Conservation (phyloP, 768 basidiomycete genomes). For the Tubosaeta sp. region DNA sequence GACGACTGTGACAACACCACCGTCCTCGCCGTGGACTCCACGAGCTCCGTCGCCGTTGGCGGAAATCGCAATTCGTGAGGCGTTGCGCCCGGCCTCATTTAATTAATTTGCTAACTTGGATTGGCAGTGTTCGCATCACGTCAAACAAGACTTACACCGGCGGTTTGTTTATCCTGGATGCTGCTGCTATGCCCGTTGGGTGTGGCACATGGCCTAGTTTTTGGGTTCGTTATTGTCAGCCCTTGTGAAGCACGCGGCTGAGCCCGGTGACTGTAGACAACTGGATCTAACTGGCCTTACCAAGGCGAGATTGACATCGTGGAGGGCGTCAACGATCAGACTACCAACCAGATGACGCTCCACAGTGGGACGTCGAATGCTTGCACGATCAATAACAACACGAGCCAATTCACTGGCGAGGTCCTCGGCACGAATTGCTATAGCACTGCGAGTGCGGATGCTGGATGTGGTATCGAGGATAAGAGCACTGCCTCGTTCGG, state of each 20-base stretch:
- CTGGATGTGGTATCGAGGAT: conserved; percentile 50
- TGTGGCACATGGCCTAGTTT: conserved; percentile 63
- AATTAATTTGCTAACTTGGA: not conserved
- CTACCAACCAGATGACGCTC: conserved; percentile 59
- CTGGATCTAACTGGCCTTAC: conserved; percentile 50
- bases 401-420: conserved; percentile 19
- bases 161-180: conserved; percentile 77
- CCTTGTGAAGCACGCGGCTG: not conserved
- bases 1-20: conserved; percentile 50
- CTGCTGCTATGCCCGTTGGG: conserved; percentile 66
- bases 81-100: not conserved
- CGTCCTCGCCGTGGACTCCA: conserved; percentile 61
- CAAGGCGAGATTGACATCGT: conserved; percentile 69
- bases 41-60: conserved; percentile 42
- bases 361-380: conserved; percentile 50
- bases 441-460: conserved; percentile 37
- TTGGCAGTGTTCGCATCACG: conserved; percentile 60
- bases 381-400: conserved; percentile 22
- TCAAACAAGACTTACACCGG: conserved; percentile 55
- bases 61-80: conserved; percentile 52
- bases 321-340: conserved; percentile 63
- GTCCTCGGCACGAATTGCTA: conserved; percentile 34
- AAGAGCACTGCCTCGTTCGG: conserved; percentile 40
- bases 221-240: conserved; percentile 32
- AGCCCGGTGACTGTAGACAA: conserved; percentile 25